These are phyloP conservation scores for Lactarius evosmus DNA, from an alignment of 768 basidiomycete genomes.

Conservation along the genomic window DNA sequence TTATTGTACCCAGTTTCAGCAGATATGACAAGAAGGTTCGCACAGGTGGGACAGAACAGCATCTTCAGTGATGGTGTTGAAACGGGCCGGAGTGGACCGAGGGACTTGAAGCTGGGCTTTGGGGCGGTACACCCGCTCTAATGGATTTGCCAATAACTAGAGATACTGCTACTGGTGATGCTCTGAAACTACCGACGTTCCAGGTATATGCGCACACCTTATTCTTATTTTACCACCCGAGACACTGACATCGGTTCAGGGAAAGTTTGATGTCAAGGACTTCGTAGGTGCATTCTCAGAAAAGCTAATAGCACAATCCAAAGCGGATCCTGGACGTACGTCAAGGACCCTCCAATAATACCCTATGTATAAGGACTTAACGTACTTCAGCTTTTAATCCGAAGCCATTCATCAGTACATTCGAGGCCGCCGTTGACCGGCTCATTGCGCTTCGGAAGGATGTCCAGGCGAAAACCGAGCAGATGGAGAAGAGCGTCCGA, in stretches of 20 bases:
- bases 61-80: conserved; percentile 39
- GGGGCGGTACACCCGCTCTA: neutral
- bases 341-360: conserved; percentile 34
- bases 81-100: neutral
- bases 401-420: conserved; percentile 86
- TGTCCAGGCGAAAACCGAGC: conserved; percentile 85
- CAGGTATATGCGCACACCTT: conserved; percentile 15
- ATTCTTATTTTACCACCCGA: neutral
- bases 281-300: conserved; percentile 85
- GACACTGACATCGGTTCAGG: conserved; percentile 41
- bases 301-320: conserved; percentile 82
- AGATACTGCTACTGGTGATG: conserved; percentile 10
- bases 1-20: conserved; percentile 80
- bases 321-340: conserved; percentile 76
- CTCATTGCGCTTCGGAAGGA: conserved; percentile 85
- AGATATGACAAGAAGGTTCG: conserved; percentile 80
- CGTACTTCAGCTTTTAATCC: conserved; percentile 77
- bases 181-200: conserved; percentile 21
- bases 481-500: conserved; percentile 88
- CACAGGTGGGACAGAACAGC: conserved; percentile 94
- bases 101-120: neutral
- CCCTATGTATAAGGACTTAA: neutral
- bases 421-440: conserved; percentile 87
- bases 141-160: conserved; percentile 11
- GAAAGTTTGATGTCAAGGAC: conserved; percentile 89